A percentile compares a stretch with the other conserved stretches of the same genome.
These are phyloP conservation scores for Melanomma pulvis-pyrius DNA, from an alignment of 495 filamentous ascomycete species.

Conservation along the genomic window DNA sequence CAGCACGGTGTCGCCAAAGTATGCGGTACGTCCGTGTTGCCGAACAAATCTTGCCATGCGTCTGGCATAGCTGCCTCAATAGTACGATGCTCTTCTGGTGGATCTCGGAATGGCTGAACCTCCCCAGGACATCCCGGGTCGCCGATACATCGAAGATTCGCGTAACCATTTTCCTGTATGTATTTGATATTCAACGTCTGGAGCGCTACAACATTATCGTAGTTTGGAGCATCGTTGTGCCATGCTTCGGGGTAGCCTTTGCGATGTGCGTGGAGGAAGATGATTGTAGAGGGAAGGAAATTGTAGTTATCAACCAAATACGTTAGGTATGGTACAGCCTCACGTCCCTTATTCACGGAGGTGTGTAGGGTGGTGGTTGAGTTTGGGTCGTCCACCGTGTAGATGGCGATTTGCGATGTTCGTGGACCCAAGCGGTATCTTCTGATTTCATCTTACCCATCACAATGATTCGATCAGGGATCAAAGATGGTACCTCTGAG, in stretches of 20 bases:
- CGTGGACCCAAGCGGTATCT: constrained; percentile 17
- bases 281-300: constrained; percentile 50
- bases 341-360: constrained; percentile 61
- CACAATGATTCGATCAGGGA: constrained; percentile 9
- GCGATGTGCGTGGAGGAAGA: constrained; percentile 56
- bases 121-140: constrained; percentile 50
- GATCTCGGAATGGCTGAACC: constrained; percentile 44
- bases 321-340: constrained; percentile 58
- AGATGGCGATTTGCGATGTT: constrained; percentile 48
- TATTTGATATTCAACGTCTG: constrained; percentile 48
- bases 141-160: constrained; percentile 53
- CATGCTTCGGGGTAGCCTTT: constrained; percentile 45
- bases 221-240: constrained; percentile 50
- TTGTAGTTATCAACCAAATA: constrained; percentile 57
- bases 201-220: constrained; percentile 44
- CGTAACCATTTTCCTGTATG: constrained; percentile 51
- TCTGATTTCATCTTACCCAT: constrained; percentile 13
- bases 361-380: constrained; percentile 46
- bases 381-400: constrained; percentile 52
- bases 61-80: constrained; percentile 39
- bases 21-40: constrained; percentile 48
- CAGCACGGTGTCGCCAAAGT: constrained; percentile 63
- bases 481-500: background rate
- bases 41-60: constrained; percentile 23
- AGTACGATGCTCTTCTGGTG: constrained; percentile 29